Percentiles rank a stretch among this genome's conserved stretches.
These are phyloP conservation scores for Verticillium tricorpus DNA, from an alignment of 2,329 filamentous ascomycete species.

Conservation along the genomic window DNA sequence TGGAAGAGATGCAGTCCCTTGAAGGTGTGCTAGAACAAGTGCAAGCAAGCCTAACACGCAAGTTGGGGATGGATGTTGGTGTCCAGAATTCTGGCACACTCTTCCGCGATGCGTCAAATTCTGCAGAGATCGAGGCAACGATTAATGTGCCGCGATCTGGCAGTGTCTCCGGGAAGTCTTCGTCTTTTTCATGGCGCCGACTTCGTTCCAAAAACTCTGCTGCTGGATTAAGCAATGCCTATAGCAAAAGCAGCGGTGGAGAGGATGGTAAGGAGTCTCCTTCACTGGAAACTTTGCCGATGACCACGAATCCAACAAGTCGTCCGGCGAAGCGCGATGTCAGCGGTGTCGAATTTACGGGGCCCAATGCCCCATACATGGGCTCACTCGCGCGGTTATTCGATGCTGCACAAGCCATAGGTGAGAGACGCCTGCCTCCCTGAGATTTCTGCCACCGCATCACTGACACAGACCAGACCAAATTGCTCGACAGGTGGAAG, in stretches of 20 bases:
- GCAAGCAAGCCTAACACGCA: slow-evolving; percentile 70
- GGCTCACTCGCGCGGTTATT: slow-evolving; percentile 82
- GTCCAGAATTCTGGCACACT: slow-evolving; percentile 67
- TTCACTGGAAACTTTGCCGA: slow-evolving; percentile 69
- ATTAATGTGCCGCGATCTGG: slow-evolving; percentile 45
- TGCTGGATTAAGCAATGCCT: slow-evolving; percentile 49
- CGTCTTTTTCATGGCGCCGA: slow-evolving; percentile 84
- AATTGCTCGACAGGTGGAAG: slow-evolving; percentile 93
- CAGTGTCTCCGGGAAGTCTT: slow-evolving; percentile 68
- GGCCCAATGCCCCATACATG: slow-evolving; percentile 90
- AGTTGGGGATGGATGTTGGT: slow-evolving; percentile 89
- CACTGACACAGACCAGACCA: slow-evolving; percentile 59
- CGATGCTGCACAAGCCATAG: slow-evolving; percentile 87
- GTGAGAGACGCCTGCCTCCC: slow-evolving; percentile 47
- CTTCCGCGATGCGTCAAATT: slow-evolving; percentile 64
- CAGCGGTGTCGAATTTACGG: slow-evolving; percentile 64
- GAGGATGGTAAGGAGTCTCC: slow-evolving; percentile 51
- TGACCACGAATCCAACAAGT: slow-evolving; percentile 62
- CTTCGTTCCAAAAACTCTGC: slow-evolving; percentile 85
- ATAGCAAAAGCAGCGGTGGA: slow-evolving; percentile 36
- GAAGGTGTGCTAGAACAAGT: slow-evolving; percentile 84
- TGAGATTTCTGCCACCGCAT: background rate
- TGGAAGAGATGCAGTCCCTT: slow-evolving; percentile 90
- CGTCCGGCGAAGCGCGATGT: slow-evolving; percentile 70
- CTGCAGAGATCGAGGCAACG: slow-evolving; percentile 39